These are phyloP conservation scores for Pseudocercospora macadamiae DNA, from an alignment of 2,329 filamentous ascomycete species.

Conservation along the genomic window DNA sequence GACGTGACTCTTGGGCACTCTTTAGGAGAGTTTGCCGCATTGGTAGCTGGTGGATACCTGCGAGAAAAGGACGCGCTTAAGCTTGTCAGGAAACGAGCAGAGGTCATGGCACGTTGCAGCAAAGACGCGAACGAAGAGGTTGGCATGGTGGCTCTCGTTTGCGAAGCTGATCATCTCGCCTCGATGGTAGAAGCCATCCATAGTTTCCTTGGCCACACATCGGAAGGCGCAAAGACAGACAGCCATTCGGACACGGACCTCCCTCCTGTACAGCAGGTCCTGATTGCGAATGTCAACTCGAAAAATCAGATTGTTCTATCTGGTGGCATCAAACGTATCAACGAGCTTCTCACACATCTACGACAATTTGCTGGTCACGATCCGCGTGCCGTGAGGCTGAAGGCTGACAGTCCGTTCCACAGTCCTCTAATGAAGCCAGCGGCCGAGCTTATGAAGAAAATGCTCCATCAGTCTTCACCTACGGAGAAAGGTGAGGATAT, in stretches of 20 bases:
- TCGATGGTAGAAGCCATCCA: constrained; percentile 72
- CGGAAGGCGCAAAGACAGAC: constrained; percentile 68
- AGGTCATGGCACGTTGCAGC: constrained; percentile 81
- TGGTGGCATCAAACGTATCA: constrained; percentile 81
- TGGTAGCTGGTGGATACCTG: constrained; percentile 82
- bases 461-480: constrained; percentile 60
- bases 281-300: constrained; percentile 91
- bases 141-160: constrained; percentile 92
- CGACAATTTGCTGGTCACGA: constrained; percentile 90
- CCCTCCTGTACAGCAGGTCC: constrained; percentile 80
- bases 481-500: constrained; percentile 65
- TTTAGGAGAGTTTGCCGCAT: constrained; percentile 87
- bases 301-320: constrained; percentile 96
- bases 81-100: constrained; percentile 75
- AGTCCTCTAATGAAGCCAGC: constrained; percentile 90
- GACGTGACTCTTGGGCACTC: constrained; percentile 89
- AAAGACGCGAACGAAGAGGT: constrained; percentile 71
- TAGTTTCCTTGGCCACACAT: constrained; percentile 73
- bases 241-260: constrained; percentile 60
- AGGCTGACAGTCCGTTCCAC: constrained; percentile 88
- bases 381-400: constrained; percentile 81
- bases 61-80: constrained; percentile 75
- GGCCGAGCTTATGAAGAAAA: constrained; percentile 69
- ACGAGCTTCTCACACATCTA: constrained; percentile 78
- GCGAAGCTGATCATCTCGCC: constrained; percentile 75